Evolutionary conservation across 331 rosid genomes (phyloP), one percentile per base, ranked within the genome.

Genomic region (Prunus yedoensis): DNA sequence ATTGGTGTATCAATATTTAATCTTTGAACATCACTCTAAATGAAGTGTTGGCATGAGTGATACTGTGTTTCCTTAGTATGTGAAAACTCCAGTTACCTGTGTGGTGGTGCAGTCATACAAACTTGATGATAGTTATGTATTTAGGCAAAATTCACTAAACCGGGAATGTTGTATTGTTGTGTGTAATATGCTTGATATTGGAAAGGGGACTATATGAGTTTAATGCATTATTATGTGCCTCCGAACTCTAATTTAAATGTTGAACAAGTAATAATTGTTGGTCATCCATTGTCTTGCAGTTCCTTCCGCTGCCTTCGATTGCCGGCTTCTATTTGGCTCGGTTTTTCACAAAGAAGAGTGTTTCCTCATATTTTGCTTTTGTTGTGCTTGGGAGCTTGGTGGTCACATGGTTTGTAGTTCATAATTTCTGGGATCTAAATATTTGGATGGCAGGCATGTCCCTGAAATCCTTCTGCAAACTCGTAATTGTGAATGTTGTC

Each of bases 371-470:
- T 87, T 95, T 95, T 80, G 91, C 94, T 77, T 95, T 89, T 85
- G 97, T 91, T 80, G 78, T 90, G 70, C 97, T 95, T 76, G 98
- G 98, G 83, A 91, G 99, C 85, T 83, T 92, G 88, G 89, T 95
- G 93, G 84, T 87, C 66, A 85, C 88, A 71, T 95, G 99, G 99
- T 95, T 95, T 87, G 93, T 95, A 77, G 84, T 91, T 85, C 97
- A 89, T 81, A 95, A 91, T 80, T 95, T 89, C 82, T 95, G 99
- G 99, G 98, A 92, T 86, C 89, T 95, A 81, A 95, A 91, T 87
- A 92, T 95, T 79, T 92, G 98, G 99, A 50, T 95, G 91, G 97
- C 97, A 43, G 98, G 98, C 84, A 92, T 95, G 99, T 87, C 98
- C 75, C 82, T 95, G 77, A 95, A 95, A 84, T 92, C 98, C 57